phyloP scores from a whole-genome alignment of 148 eudicot species.

The Dysphania ambrosioides region DNA sequence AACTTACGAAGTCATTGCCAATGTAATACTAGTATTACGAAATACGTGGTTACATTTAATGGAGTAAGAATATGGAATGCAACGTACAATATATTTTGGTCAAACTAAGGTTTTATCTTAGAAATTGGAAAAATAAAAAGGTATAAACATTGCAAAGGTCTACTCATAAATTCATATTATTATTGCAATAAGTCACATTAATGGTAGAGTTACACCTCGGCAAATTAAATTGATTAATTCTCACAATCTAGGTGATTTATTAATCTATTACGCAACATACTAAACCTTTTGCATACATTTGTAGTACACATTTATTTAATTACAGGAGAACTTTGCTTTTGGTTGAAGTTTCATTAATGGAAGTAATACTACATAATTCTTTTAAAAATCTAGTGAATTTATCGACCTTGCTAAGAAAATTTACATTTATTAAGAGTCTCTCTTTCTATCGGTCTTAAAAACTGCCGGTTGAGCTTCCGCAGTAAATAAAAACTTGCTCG shows the following conservation, averaged over 20 bases:
- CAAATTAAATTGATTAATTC: neutral
- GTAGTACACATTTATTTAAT: neutral
- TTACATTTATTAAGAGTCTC: neutral
- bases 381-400: neutral
- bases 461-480: too few species aligned
- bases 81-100: too few species aligned
- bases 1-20: too few species aligned
- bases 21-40: too few species aligned
- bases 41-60: too few species aligned
- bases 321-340: neutral
- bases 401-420: neutral
- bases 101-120: too few species aligned
- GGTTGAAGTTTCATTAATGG: neutral
- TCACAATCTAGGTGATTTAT: neutral
- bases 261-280: neutral
- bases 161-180: neutral
- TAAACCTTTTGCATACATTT: neutral
- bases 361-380: neutral
- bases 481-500: too few species aligned
- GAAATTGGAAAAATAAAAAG: too few species aligned
- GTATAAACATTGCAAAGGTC: neutral
- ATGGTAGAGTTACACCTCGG: too few species aligned
- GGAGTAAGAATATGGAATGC: too few species aligned
- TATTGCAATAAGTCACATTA: neutral
- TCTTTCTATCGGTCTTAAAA: neutral